Conservation (phyloP, 768 basidiomycete species). For the Amanita phalloides region DNA sequence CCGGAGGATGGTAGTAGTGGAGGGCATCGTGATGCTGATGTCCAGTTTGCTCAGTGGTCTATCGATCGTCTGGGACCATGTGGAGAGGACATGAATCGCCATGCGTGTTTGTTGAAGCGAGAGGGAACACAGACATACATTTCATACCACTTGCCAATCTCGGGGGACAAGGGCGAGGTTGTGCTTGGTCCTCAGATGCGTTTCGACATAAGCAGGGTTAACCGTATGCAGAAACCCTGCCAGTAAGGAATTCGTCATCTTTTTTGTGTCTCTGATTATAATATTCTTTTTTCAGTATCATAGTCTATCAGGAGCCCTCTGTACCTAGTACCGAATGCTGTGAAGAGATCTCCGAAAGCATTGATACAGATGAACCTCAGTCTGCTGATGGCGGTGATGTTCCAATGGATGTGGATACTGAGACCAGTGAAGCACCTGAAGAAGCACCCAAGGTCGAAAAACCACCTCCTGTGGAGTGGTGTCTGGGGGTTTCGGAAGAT, state of each 20-base stretch:
- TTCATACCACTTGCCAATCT: not conserved
- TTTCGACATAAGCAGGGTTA: constrained; percentile 2
- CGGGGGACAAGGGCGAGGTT: not conserved
- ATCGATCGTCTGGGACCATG: not conserved
- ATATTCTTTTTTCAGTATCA: not conserved
- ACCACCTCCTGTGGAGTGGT: constrained; percentile 1
- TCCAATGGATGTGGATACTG: not conserved
- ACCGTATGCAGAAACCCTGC: constrained; percentile 1
- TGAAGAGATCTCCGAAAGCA: not conserved
- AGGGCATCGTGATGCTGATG: not conserved
- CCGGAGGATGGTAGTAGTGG: not conserved
- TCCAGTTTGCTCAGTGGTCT: not conserved
- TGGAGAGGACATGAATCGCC: not conserved
- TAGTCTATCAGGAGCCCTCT: not conserved
- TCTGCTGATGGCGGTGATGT: not conserved
- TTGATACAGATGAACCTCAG: not conserved
- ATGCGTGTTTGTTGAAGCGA: constrained; percentile 1
- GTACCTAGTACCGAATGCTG: not conserved
- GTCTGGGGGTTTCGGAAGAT: constrained; percentile 2
- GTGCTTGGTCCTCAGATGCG: not conserved
- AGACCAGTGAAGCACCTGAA: not conserved
- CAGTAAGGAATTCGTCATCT: not conserved
- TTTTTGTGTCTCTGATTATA: not conserved
- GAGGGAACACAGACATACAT: not conserved
- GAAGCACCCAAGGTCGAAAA: not conserved